Conservation (phyloP, 2,329 filamentous ascomycete species). For the Neurospora sp. region DNA sequence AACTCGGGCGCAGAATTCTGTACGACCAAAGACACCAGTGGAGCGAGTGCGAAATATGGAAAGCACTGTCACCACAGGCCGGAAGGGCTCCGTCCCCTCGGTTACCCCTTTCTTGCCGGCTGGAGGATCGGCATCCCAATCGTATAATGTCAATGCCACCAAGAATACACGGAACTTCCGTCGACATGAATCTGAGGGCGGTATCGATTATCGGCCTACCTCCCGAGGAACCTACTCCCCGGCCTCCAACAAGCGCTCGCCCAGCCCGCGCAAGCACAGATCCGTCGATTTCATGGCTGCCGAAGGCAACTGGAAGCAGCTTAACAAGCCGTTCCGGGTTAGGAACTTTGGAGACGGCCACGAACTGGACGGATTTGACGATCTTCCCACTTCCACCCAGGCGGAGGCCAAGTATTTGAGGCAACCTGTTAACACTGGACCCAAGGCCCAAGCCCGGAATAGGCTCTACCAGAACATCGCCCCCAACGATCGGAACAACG, state of each 20-base stretch:
- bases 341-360: conserved; percentile 83
- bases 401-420: conserved; percentile 77
- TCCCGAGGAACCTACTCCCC: conserved; percentile 47
- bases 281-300: conserved; percentile 28
- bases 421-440: conserved; percentile 60
- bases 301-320: conserved; percentile 49
- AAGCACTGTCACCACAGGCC: conserved; percentile 39
- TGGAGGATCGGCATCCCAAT: conserved; percentile 50
- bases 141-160: conserved; percentile 58
- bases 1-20: conserved; percentile 37
- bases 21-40: conserved; percentile 62
- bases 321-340: conserved; percentile 61
- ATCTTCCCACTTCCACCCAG: conserved; percentile 77
- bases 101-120: conserved; percentile 56
- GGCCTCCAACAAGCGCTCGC: conserved; percentile 43
- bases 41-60: conserved; percentile 48
- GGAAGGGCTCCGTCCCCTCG: conserved; percentile 51
- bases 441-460: conserved; percentile 51
- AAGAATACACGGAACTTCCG: conserved; percentile 61
- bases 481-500: conserved; percentile 36
- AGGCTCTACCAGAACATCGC: conserved; percentile 46
- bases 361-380: conserved; percentile 88
- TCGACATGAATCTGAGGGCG: conserved; percentile 69
- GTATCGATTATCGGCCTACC: conserved; percentile 44
- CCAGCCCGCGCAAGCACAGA: conserved; percentile 44